Conservation (phyloP, 106 monocot genomes). For the Dioscorea dumetorum region DNA sequence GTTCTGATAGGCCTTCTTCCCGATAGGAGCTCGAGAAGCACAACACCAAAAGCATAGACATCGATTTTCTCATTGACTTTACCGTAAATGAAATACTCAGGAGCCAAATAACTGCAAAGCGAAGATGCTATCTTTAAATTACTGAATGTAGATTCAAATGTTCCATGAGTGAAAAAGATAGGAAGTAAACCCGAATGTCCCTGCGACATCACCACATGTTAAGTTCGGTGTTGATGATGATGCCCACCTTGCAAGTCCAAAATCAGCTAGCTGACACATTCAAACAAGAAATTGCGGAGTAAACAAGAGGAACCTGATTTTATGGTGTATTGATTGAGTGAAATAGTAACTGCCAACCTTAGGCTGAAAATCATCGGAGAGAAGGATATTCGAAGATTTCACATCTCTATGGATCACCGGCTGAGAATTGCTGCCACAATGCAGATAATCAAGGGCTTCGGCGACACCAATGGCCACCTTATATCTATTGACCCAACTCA, state of each 20-base stretch:
- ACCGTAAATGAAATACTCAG: conserved; percentile 85
- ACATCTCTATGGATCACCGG: conserved; percentile 84
- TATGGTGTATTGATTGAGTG: no score
- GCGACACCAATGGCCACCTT: conserved; percentile 59
- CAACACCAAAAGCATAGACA: conserved; percentile 89
- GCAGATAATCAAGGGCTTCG: conserved; percentile 63
- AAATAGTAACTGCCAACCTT: conserved; percentile 24
- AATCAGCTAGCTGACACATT: conserved; percentile 68
- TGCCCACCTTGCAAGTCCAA: conserved; percentile 69
- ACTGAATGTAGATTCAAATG: no score
- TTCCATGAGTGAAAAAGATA: no score
- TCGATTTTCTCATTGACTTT: conserved; percentile 76
- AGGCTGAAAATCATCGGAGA: conserved; percentile 56
- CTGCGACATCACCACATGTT: conserved; percentile 64
- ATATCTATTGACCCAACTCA: conserved; percentile 59
- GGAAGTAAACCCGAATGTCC: conserved; percentile 81
- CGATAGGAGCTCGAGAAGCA: conserved; percentile 85
- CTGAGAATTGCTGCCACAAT: conserved; percentile 20
- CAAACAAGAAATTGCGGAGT: not conserved
- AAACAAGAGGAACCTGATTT: no score
- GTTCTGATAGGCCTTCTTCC: conserved; percentile 61
- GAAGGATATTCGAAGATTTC: conserved; percentile 85
- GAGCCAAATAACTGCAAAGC: conserved; percentile 66
- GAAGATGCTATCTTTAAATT: no score
- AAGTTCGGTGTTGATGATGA: conserved; percentile 28